These are phyloP conservation scores for Fraxinus angustifolia DNA, from an alignment of 305 asterid genomes.

Conservation along the genomic window DNA sequence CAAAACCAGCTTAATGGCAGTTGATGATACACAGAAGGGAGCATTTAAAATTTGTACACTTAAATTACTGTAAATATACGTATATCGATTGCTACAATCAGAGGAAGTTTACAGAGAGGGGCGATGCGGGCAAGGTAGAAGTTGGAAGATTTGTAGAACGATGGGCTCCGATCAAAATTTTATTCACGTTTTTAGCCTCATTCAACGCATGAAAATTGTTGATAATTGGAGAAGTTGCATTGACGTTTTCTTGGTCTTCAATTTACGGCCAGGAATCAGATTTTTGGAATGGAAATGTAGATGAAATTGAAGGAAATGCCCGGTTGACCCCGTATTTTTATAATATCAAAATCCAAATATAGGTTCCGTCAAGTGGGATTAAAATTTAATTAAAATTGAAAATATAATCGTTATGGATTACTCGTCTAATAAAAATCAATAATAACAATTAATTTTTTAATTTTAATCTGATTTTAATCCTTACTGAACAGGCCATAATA, in stretches of 20 bases:
- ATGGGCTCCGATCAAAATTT: constrained; percentile 34
- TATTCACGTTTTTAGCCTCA: constrained; percentile 11
- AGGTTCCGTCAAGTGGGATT: too few species aligned
- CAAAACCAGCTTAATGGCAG: constrained; percentile 51
- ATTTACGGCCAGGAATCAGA: background rate
- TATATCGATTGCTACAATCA: constrained; percentile 4
- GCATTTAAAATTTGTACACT: background rate
- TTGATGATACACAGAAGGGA: constrained; percentile 23
- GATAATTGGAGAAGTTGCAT: background rate
- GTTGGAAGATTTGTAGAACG: constrained; percentile 31
- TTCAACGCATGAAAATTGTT: constrained; percentile 22
- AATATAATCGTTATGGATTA: too few species aligned
- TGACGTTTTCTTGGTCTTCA: background rate
- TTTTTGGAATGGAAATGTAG: background rate
- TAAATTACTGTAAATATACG: constrained; percentile 9
- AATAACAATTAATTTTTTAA: too few species aligned
- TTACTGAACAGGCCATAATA: too few species aligned
- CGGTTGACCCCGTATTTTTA: too few species aligned
- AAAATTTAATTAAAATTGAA: too few species aligned
- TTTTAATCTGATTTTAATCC: too few species aligned
- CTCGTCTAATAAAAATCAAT: too few species aligned
- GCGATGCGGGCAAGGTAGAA: constrained; percentile 8
- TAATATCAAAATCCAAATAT: too few species aligned
- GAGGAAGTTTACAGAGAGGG: constrained; percentile 20
- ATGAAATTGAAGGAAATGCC: too few species aligned